Percentiles rank a stretch among this genome's conserved stretches.
phyloP scores from a whole-genome alignment of 345 rosid species.

The Moringa oleifera region DNA sequence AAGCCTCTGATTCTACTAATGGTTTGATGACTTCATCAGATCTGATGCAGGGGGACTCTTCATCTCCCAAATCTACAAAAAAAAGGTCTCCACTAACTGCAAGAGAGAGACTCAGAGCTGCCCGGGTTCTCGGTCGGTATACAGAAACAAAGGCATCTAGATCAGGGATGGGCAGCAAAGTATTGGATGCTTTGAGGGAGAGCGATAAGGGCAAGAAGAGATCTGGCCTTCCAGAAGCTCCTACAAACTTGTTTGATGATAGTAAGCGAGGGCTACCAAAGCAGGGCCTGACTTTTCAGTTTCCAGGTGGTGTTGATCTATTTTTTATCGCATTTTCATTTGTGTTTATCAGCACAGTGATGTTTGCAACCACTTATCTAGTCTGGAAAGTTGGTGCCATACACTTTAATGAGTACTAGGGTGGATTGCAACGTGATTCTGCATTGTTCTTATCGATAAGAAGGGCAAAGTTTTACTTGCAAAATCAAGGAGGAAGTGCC shows the following conservation, averaged over 20 bases:
- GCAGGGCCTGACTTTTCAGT: conserved; percentile 61
- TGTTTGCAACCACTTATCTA: conserved; percentile 80
- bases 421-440: not conserved
- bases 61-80: conserved; percentile 10
- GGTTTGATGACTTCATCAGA: conserved; percentile 32
- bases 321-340: conserved; percentile 60
- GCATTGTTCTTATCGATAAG: not conserved
- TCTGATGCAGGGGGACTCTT: conserved; percentile 11
- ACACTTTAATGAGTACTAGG: conserved; percentile 62
- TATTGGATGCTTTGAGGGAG: conserved; percentile 66
- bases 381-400: conserved; percentile 94
- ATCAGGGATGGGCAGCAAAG: conserved; percentile 63
- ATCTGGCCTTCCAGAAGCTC: conserved; percentile 83
- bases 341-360: conserved; percentile 75
- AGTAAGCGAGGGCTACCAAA: conserved; percentile 83
- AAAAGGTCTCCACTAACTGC: conserved; percentile 68
- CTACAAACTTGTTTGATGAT: conserved; percentile 80
- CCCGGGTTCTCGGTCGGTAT: conserved; percentile 65
- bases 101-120: conserved; percentile 80
- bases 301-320: conserved; percentile 75
- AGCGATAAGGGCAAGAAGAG: conserved; percentile 68
- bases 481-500: no score
- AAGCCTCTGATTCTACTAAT: conserved; percentile 26
- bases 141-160: conserved; percentile 50
- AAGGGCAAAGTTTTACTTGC: no score